Evolutionary conservation across 345 rosid genomes (phyloP).

Genomic region (Leavenworthia alabamica): DNA sequence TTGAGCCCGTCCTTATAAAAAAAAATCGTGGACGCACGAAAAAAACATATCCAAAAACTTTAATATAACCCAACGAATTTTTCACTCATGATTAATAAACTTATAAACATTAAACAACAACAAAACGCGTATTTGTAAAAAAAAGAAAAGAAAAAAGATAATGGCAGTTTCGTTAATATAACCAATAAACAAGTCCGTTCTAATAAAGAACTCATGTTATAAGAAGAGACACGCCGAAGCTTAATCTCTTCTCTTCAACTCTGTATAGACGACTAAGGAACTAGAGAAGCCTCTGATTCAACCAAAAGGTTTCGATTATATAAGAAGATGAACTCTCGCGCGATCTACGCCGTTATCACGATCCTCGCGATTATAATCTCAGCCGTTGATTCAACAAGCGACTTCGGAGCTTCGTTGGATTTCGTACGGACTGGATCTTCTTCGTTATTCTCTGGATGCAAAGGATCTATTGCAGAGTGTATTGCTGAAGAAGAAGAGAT

Average conservation of each 20-base stretch:
- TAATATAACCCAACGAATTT: slow-evolving; percentile 11
- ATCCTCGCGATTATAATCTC: slow-evolving; percentile 28
- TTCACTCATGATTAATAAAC: slow-evolving; percentile 8
- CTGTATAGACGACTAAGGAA: too few relatives aligned
- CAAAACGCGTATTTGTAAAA: slow-evolving; percentile 1
- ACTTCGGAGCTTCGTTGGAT: slow-evolving; percentile 36
- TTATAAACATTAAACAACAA: neutral
- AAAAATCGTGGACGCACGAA: slow-evolving; percentile 28
- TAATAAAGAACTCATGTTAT: slow-evolving; percentile 1
- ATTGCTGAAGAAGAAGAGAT: slow-evolving; percentile 62
- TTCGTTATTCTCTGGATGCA: slow-evolving; percentile 37
- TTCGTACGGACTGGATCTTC: slow-evolving; percentile 47
- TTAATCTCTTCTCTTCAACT: slow-evolving; percentile 21
- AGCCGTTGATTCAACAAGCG: slow-evolving; percentile 36
- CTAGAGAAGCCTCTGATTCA: slow-evolving; percentile 1
- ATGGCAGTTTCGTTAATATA: slow-evolving; percentile 22
- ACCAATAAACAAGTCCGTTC: neutral
- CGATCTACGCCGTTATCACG: slow-evolving; percentile 34
- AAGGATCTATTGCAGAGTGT: slow-evolving; percentile 52
- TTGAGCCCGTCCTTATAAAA: neutral
- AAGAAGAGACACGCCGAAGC: slow-evolving; percentile 22
- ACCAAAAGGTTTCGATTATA: neutral
- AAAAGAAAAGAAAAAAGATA: neutral
- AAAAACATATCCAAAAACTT: slow-evolving; percentile 16
- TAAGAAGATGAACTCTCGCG: slow-evolving; percentile 22